Percentiles rank a stretch among this genome's conserved stretches.
Conservation (phyloP, 306 rosid species). For the Prunus padus region DNA sequence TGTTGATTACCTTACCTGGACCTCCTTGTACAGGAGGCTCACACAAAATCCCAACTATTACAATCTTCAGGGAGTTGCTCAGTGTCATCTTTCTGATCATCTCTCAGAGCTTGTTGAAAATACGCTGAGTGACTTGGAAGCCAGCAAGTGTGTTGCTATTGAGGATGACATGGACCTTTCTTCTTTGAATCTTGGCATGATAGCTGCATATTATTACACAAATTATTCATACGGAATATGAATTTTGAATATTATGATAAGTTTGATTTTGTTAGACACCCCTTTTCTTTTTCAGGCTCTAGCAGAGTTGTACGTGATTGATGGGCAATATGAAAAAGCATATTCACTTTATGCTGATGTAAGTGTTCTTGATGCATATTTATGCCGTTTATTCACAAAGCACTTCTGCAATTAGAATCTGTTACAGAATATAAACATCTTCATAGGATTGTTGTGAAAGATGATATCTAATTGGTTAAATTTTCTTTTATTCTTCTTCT, state of each 20-base stretch:
- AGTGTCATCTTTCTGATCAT: conserved; percentile 88
- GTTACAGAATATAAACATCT: not conserved
- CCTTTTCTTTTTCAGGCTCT: conserved; percentile 61
- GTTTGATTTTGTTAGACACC: conserved; percentile 15
- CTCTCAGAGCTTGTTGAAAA: conserved; percentile 90
- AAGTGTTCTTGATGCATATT: conserved; percentile 42
- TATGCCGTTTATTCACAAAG: conserved; percentile 5
- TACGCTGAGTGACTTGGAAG: conserved; percentile 78
- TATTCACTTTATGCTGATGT: conserved; percentile 93
- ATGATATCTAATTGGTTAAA: conserved; percentile 13
- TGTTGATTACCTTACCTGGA: conserved; percentile 95
- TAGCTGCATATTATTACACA: conserved; percentile 83
- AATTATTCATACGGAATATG: conserved; percentile 7
- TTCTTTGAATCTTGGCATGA: conserved; percentile 85
- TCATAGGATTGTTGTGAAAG: conserved; percentile 10
- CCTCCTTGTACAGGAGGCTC: conserved; percentile 90
- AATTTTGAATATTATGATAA: conserved; percentile 18
- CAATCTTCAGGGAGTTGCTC: conserved; percentile 94
- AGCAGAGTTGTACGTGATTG: conserved; percentile 81
- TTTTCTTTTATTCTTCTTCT: conserved; percentile 14
- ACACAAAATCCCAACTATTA: conserved; percentile 93
- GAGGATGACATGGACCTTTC: conserved; percentile 86
- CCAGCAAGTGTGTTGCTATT: conserved; percentile 69
- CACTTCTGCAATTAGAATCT: conserved; percentile 16
- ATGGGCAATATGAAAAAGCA: conserved; percentile 83